Percentiles rank a stretch among this genome's conserved stretches.
These are phyloP conservation scores for Pseudophaeomoniella oleicola DNA, from an alignment of 2,329 filamentous ascomycete species.

Conservation along the genomic window DNA sequence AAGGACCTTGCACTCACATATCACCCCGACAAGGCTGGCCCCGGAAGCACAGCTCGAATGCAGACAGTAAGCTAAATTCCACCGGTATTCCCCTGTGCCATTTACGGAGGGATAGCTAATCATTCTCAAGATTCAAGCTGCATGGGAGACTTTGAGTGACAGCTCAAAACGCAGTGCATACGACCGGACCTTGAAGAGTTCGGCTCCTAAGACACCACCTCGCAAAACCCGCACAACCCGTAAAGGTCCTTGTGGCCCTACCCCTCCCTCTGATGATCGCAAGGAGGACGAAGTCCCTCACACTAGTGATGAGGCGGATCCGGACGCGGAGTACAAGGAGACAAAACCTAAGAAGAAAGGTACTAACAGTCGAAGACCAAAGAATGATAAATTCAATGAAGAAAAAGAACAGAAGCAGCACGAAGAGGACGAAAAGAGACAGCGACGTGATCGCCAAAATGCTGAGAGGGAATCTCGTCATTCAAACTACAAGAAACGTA, in stretches of 20 bases:
- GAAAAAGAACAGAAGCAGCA: not conserved
- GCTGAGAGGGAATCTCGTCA: not conserved
- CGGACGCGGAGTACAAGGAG: not conserved
- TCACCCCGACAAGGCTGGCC: constrained; percentile 19
- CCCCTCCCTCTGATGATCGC: not conserved
- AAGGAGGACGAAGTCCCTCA: not conserved
- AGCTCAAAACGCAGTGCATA: not conserved
- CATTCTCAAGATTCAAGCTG: no score
- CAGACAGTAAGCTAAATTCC: not conserved
- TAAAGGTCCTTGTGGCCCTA: not conserved
- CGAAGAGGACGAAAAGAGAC: not conserved
- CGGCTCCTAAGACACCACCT: no score
- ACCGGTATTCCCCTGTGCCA: no score
- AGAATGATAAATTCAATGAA: not conserved
- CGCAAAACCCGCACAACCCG: not conserved
- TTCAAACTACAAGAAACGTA: not conserved
- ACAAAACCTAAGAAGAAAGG: not conserved
- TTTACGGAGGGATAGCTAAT: no score
- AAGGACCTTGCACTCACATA: constrained; percentile 18
- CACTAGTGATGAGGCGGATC: not conserved
- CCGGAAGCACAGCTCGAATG: constrained; percentile 1
- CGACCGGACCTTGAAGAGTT: not conserved
- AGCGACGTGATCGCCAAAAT: not conserved
- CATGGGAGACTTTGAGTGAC: not conserved
- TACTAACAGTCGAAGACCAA: not conserved